These are phyloP conservation scores for Tricholoma sp. DNA, from an alignment of 768 basidiomycete species.

Conservation along the genomic window DNA sequence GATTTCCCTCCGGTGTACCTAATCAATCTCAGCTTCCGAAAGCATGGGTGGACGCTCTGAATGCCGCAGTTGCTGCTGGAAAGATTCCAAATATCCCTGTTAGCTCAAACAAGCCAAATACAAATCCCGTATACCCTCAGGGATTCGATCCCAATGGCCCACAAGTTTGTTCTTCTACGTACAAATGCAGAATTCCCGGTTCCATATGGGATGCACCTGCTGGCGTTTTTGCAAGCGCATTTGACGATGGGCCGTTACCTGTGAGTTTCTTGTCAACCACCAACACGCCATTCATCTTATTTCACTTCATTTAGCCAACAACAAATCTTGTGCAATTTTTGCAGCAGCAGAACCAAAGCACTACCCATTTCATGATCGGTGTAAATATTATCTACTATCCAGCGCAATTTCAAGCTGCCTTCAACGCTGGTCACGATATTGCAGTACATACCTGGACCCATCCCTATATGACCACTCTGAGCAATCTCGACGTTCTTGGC, in stretches of 20 bases:
- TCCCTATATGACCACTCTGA: constrained; percentile 75
- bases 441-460: constrained; percentile 68
- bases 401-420: constrained; percentile 48
- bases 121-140: constrained; percentile 40
- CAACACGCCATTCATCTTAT: constrained; percentile 1
- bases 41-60: constrained; percentile 69
- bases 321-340: constrained; percentile 61
- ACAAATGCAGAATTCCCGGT: constrained; percentile 54
- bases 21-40: constrained; percentile 50
- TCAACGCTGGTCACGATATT: constrained; percentile 40
- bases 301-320: constrained; percentile 27
- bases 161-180: constrained; percentile 72
- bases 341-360: constrained; percentile 53
- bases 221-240: constrained; percentile 59
- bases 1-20: constrained; percentile 51
- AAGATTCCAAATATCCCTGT: constrained; percentile 67
- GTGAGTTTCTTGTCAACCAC: constrained; percentile 17
- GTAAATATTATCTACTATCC: constrained; percentile 62
- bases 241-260: constrained; percentile 77
- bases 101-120: constrained; percentile 31
- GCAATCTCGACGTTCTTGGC: constrained; percentile 62
- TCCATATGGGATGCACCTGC: constrained; percentile 78
- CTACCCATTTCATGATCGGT: constrained; percentile 91
- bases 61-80: constrained; percentile 59
- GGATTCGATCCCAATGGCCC: constrained; percentile 40